Conservation (phyloP, 108 stramenopile genomes). For the Stephanodiscus triporus region DNA sequence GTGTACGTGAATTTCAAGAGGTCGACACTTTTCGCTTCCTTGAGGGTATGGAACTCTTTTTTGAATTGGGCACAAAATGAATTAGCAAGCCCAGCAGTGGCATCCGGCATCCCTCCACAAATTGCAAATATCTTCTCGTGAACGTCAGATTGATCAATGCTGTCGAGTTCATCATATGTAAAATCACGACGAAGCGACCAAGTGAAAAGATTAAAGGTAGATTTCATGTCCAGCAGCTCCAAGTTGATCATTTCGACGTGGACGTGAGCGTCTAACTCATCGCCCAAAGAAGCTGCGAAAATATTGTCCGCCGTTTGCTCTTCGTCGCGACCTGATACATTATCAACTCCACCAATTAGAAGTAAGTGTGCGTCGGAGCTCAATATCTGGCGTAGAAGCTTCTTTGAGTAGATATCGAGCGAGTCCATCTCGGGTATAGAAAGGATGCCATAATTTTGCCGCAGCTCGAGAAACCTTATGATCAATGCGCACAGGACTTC, state of each 20-base stretch:
- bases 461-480: constrained; percentile 8
- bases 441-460: constrained; percentile 23
- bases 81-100: constrained; percentile 27
- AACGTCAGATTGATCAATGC: constrained; percentile 14
- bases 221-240: constrained; percentile 16
- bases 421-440: constrained; percentile 26
- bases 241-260: constrained; percentile 4
- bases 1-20: constrained; percentile 5
- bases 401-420: constrained; percentile 31
- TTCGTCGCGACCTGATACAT: constrained; percentile 3
- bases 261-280: background rate
- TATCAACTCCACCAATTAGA: constrained; percentile 19
- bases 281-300: constrained; percentile 3
- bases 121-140: constrained; percentile 11
- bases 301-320: constrained; percentile 3
- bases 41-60: constrained; percentile 4
- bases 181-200: constrained; percentile 30
- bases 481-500: constrained; percentile 31
- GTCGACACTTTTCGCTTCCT: background rate
- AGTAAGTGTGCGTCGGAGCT: constrained; percentile 18
- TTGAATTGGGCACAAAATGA: constrained; percentile 24
- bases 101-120: constrained; percentile 25
- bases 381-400: constrained; percentile 24
- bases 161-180: constrained; percentile 6
- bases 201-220: constrained; percentile 27